A percentile compares a stretch with the other conserved stretches of the same genome.
phyloP scores from a whole-genome alignment of 441 rosid species.

The Corymbia calophylla region DNA sequence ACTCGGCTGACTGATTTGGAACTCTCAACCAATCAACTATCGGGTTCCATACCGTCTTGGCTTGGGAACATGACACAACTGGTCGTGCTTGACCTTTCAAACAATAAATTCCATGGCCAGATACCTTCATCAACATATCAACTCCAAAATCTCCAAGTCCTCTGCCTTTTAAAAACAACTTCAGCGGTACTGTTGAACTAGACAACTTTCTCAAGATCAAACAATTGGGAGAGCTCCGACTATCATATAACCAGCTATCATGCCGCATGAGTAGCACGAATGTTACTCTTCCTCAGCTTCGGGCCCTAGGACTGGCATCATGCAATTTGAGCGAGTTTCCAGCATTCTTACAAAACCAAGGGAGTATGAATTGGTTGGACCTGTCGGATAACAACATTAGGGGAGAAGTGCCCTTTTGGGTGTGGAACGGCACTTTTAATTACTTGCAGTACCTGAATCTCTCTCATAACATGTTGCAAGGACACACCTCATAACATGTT shows the following conservation, averaged over 20 bases:
- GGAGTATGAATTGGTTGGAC: neutral
- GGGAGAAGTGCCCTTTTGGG: neutral
- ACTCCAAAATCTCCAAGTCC: neutral
- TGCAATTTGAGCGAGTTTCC: neutral
- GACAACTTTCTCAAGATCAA: neutral
- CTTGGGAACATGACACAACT: neutral
- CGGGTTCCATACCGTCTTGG: neutral
- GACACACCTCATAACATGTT: neutral
- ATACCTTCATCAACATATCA: neutral
- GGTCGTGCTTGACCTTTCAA: neutral
- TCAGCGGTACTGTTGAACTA: neutral
- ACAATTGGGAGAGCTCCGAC: neutral
- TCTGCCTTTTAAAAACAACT: neutral
- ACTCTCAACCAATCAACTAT: neutral
- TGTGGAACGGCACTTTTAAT: neutral
- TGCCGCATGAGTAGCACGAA: neutral
- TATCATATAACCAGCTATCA: neutral
- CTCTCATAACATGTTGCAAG: neutral
- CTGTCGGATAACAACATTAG: neutral
- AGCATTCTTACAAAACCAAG: neutral
- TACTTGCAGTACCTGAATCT: neutral
- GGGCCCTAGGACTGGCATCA: neutral
- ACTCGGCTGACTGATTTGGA: neutral
- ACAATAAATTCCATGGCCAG: neutral
- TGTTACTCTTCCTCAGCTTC: neutral